These are phyloP conservation scores for Agaricus blazei DNA, from an alignment of 768 basidiomycete genomes.

Conservation along the genomic window DNA sequence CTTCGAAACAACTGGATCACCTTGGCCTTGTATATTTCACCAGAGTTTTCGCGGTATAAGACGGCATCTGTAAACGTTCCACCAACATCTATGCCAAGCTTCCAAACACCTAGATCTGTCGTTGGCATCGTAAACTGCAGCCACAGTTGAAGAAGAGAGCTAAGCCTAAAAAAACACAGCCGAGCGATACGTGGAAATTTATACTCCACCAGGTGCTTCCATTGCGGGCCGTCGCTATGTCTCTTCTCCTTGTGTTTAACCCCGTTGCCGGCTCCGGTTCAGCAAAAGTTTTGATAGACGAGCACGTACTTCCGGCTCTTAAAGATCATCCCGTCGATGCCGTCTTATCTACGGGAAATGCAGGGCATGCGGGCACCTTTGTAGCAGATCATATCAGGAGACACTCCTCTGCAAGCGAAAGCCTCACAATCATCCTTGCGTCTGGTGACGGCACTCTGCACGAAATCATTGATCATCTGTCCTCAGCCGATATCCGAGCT, in stretches of 20 bases:
- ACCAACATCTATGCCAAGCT: slow-evolving; percentile 22
- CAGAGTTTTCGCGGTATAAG: slow-evolving; percentile 19
- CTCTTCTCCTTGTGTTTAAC: slow-evolving; percentile 67
- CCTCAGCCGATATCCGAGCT: slow-evolving; percentile 13
- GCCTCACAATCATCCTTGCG: slow-evolving; percentile 49
- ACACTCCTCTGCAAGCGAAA: neutral
- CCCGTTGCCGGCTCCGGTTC: slow-evolving; percentile 63
- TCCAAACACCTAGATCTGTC: slow-evolving; percentile 13
- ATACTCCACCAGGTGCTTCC: neutral
- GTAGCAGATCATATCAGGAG: slow-evolving; percentile 34
- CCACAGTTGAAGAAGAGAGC: neutral
- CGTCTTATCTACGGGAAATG: slow-evolving; percentile 41
- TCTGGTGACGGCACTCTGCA: slow-evolving; percentile 94
- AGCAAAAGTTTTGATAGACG: slow-evolving; percentile 50
- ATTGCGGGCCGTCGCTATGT: slow-evolving; percentile 23
- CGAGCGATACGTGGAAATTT: too few species aligned
- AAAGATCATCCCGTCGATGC: slow-evolving; percentile 31
- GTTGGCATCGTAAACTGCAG: neutral
- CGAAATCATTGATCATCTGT: slow-evolving; percentile 72
- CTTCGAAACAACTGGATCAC: slow-evolving; percentile 5
- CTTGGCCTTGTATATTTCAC: slow-evolving; percentile 21
- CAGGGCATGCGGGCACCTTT: slow-evolving; percentile 50
- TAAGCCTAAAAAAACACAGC: neutral
- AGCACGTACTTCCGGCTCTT: slow-evolving; percentile 64
- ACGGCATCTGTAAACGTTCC: slow-evolving; percentile 22